Base-by-base conservation (phyloP, 2,329 filamentous ascomycete genomes). In the Fusarium xylarioides region DNA sequence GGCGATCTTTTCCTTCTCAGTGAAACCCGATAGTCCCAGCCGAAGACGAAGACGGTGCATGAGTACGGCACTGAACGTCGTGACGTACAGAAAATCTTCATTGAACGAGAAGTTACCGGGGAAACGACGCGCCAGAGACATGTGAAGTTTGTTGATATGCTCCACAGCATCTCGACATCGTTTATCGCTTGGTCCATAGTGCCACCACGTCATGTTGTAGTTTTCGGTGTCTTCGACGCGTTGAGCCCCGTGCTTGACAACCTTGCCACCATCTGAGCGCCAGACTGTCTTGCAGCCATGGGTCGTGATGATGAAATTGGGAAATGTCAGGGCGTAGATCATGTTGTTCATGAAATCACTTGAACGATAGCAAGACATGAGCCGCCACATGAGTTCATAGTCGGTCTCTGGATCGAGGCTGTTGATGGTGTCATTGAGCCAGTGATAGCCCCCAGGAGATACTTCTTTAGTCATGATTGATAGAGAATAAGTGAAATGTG, bases 201-300 rank as follows among this genome's bases (percentile, higher is more conserved):
- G 54, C 54, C 60, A 63, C 60, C 60, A 63, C 5, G 60, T 63
- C 60, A 63, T 63, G 12, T 63, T 63, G 54, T 23, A 63, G 16
- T 63, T 63, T 7, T 63, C 60, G 4, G 60, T 63, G 0, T 60
- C 60, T 28, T 63, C 60, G 7, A 63, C 60, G 11, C 54, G 54
- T 3, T 63, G 60, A 1, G 60, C n/a, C 6, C 42, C 54, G 4
- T 35, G 34, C 10, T 60, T 63, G 2, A 60, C 18, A 4, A 63
- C 60, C 21, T 63, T 63, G 42, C 60, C 60, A 4, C 60, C 60
- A 12, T 63, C 60, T 30, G 43, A 60, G 8, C 60, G 60, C 54
- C 54, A 63, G 15, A 63, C 60, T 2, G 60, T 60, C 7, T 63
- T 34, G 10, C 18, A 11, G 1, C 60, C 60, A 3, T 42, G 60